Percentiles rank a stretch among this genome's conserved stretches.
These are phyloP conservation scores for Mastigamoeba balamuthi DNA, from an alignment of 78 protist genomes.

Conservation along the genomic window DNA sequence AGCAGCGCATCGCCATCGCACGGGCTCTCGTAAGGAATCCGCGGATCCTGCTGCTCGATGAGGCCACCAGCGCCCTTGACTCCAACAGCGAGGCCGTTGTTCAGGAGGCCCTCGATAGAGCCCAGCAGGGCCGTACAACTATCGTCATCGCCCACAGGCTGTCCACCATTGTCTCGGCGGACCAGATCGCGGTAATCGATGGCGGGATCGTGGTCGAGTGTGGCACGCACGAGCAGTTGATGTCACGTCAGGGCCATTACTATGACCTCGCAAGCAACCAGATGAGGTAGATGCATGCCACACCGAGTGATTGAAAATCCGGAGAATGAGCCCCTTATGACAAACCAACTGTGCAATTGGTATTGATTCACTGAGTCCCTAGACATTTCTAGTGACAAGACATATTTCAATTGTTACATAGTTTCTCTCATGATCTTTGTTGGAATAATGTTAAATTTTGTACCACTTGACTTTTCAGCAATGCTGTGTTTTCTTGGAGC, in stretches of 20 bases:
- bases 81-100: slow-evolving; percentile 41
- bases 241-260: slow-evolving; percentile 46
- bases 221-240: slow-evolving; percentile 78
- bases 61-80: slow-evolving; percentile 51
- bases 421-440: too few species aligned
- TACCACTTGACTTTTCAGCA: too few species aligned
- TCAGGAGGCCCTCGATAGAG: slow-evolving; percentile 65
- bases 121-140: slow-evolving; percentile 62
- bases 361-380: too few species aligned
- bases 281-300: slow-evolving; percentile 4
- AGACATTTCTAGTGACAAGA: too few species aligned
- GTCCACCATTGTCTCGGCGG: slow-evolving; percentile 65
- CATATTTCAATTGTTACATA: too few species aligned
- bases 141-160: slow-evolving; percentile 94
- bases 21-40: slow-evolving; percentile 82
- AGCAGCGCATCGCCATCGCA: slow-evolving; percentile 88
- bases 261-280: slow-evolving; percentile 27
- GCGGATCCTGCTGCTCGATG: slow-evolving; percentile 85
- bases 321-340: too few species aligned
- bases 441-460: too few species aligned
- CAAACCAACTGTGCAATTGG: too few species aligned
- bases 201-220: slow-evolving; percentile 70
- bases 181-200: slow-evolving; percentile 44
- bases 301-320: too few species aligned
- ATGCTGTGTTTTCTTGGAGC: too few species aligned